Evolutionary conservation across 2,329 filamentous ascomycete genomes (phyloP).

Genomic region (Chrysoporthe deuterocubensis): DNA sequence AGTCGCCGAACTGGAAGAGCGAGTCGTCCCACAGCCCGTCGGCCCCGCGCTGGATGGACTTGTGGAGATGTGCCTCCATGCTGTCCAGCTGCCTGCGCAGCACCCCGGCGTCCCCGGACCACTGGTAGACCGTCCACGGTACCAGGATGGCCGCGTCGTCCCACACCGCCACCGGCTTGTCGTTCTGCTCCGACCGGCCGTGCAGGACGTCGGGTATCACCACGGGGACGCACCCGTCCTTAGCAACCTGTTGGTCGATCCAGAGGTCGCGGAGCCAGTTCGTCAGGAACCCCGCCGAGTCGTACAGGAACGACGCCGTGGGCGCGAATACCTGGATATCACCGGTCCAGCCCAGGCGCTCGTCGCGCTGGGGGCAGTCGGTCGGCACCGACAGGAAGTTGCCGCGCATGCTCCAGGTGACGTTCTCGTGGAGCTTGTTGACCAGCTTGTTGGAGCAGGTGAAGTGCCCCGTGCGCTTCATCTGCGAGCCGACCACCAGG

Average conservation of each 20-base stretch:
- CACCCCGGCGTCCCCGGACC: slow-evolving; percentile 36
- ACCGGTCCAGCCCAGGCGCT: slow-evolving; percentile 59
- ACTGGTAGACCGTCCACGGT: slow-evolving; percentile 39
- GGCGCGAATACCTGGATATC: slow-evolving; percentile 55
- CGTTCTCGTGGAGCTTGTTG: slow-evolving; percentile 59
- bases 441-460: slow-evolving; percentile 54
- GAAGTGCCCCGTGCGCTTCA: slow-evolving; percentile 54
- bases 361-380: slow-evolving; percentile 61
- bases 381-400: slow-evolving; percentile 63
- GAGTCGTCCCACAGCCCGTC: slow-evolving; percentile 41
- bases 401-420: slow-evolving; percentile 60
- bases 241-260: slow-evolving; percentile 39
- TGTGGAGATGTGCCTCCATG: slow-evolving; percentile 38
- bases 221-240: slow-evolving; percentile 38
- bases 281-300: slow-evolving; percentile 53
- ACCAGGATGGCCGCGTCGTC: slow-evolving; percentile 39
- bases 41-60: slow-evolving; percentile 34
- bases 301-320: slow-evolving; percentile 57
- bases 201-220: slow-evolving; percentile 38
- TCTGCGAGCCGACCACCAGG: slow-evolving; percentile 54
- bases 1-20: slow-evolving; percentile 43
- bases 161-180: slow-evolving; percentile 39
- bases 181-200: slow-evolving; percentile 24
- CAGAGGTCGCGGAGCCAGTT: slow-evolving; percentile 55
- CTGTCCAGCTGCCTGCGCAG: slow-evolving; percentile 35